phyloP scores from a whole-genome alignment of 2,329 filamentous ascomycete genomes.

The Beauveria caledonica region DNA sequence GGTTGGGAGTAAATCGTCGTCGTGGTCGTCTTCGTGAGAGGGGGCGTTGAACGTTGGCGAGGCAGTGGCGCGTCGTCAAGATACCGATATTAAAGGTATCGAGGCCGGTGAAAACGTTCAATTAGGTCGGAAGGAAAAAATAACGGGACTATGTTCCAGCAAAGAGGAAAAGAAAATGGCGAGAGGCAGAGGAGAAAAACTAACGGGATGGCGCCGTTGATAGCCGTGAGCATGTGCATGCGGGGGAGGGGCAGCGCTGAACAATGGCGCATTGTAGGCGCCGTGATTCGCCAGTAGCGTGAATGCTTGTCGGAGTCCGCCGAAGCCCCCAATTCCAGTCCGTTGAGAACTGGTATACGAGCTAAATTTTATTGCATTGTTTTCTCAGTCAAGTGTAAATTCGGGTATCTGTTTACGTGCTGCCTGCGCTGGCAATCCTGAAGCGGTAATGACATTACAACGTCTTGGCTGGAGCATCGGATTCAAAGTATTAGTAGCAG shows the following conservation, averaged over 20 bases:
- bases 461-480: too few species aligned
- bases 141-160: background rate
- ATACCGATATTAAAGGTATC: too few species aligned
- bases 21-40: background rate
- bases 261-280: background rate
- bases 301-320: slow-evolving; percentile 3
- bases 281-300: background rate
- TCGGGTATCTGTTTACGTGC: too few species aligned
- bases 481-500: too few species aligned
- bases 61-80: background rate
- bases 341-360: background rate
- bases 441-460: too few species aligned
- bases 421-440: too few species aligned
- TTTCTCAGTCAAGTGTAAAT: too few species aligned
- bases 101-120: too few species aligned
- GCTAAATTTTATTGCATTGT: too few species aligned
- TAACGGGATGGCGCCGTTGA: background rate
- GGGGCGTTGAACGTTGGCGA: too few species aligned
- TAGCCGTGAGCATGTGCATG: slow-evolving; percentile 7
- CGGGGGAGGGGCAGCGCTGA: background rate
- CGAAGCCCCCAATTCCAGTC: background rate
- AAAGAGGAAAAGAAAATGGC: background rate
- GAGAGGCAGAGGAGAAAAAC: background rate
- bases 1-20: background rate
- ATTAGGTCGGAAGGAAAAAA: too few species aligned